Base-by-base conservation (phyloP, 345 rosid species). In the Lepidium sativum region DNA sequence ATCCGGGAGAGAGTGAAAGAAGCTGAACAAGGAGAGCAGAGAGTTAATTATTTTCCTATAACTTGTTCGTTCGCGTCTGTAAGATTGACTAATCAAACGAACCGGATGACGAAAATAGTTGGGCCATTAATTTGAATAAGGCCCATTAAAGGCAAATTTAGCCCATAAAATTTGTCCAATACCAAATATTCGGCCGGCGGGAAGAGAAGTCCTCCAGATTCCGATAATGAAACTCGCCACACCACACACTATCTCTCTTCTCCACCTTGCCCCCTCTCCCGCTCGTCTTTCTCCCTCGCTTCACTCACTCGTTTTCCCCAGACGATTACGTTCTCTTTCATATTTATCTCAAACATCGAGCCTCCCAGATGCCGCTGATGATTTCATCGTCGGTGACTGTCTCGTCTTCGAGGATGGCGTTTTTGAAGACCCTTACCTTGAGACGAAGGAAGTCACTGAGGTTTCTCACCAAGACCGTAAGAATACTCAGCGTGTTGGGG, bases 341-440 rank as follows among this genome's bases (percentile, higher is more conserved):
- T 72, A 78, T 39, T 73, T 81, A 34, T 75, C 84, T 18, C 75
- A 77, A 13, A 62, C 70, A 13, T 80, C 82, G 38, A 42, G 78
- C 32, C 68, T 74, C 68, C 4, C 70, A 8, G 78, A 27, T 29
- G 41, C 76, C 29, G 68, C 67, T 40, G 81, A 80, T 10, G 86
- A 91, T 59, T 84, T 57, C 52, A 68, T 75, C 37, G 71, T 86
- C 64, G 99, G 99, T 15, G 99, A 89, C 80, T 94, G 97, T 68
- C 69, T 94, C 62, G 96, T 87, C 69, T 94, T 83, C 74, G 99
- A 94, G 56, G 96, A 87, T 43, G 96, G 92, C 67, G 77, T 79
- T 4, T 89, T 94, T 62, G 95, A 94, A 29, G 96, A 90, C 77
- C 92, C 92, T 16, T 72, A 57, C 67, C 83, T 87, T 35, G 65